phyloP scores from a whole-genome alignment of 2,329 filamentous ascomycete species.

The Annulohypoxylon truncatum region DNA sequence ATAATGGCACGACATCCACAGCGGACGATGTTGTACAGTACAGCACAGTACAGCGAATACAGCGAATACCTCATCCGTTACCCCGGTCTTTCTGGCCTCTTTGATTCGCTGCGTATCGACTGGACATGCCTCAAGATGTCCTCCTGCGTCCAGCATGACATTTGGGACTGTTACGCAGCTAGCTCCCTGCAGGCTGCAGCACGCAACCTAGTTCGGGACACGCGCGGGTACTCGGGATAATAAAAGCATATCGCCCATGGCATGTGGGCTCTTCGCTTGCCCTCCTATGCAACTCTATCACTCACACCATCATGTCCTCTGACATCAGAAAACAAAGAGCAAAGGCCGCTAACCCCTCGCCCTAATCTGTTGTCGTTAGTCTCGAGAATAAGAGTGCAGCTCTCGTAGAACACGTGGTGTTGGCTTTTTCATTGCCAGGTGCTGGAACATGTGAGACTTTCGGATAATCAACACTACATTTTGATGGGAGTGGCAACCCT shows the following conservation, averaged over 20 bases:
- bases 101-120: slow-evolving; percentile 30
- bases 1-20: slow-evolving; percentile 8
- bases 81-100: slow-evolving; percentile 18
- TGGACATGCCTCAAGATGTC: slow-evolving; percentile 29
- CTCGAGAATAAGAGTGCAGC: slow-evolving; percentile 25
- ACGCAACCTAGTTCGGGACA: slow-evolving; percentile 34
- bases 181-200: slow-evolving; percentile 33
- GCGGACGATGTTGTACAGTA: slow-evolving; percentile 23
- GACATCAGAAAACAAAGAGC: slow-evolving; percentile 35
- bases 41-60: slow-evolving; percentile 20
- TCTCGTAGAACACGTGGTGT: slow-evolving; percentile 36
- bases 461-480: slow-evolving; percentile 16
- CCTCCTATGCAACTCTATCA: slow-evolving; percentile 38
- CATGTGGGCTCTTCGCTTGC: slow-evolving; percentile 34
- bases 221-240: slow-evolving; percentile 40
- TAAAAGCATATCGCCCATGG: slow-evolving; percentile 28
- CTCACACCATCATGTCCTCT: slow-evolving; percentile 36
- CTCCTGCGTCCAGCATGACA: slow-evolving; percentile 39
- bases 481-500: slow-evolving; percentile 31
- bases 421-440: slow-evolving; percentile 9
- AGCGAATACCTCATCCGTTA: slow-evolving; percentile 29
- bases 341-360: slow-evolving; percentile 20
- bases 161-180: slow-evolving; percentile 37
- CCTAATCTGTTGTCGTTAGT: slow-evolving; percentile 18
- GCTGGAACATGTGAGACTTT: slow-evolving; percentile 35